Base-by-base conservation (phyloP, 345 rosid species). In the Eucalyptus erythrocorys region DNA sequence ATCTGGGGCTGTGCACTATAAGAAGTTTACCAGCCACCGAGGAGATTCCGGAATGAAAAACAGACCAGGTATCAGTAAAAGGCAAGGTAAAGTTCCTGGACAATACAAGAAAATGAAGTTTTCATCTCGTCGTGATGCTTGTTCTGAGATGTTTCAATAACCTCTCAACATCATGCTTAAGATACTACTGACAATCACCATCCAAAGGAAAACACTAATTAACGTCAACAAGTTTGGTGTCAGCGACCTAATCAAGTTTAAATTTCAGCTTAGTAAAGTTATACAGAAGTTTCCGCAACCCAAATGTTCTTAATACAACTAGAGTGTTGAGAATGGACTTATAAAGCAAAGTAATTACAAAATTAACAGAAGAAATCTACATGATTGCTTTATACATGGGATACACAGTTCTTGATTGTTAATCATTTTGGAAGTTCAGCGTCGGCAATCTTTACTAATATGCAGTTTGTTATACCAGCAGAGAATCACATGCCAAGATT, bases 11-110 rank as follows among this genome's bases (percentile, higher is more conserved):
- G 15, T 21, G 47, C 30, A 22, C 47, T 21, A 40, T 40, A 76
- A 76, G 84, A 76, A 76, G 47, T 91, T 88, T 94, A 97, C 99
- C 98, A 98, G 96, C 99, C 99, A 98, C 50, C 99, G 94, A 90
- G 99, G 99, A 87, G 99, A 98, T 91, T 98, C 99, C 1, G 99
- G 99, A 89, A 98, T 93, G 94, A 98, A 98, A 92, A 97, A 98
- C 80, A 98, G 95, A 86, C 97, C 99, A 85, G 99, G 98, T 88
- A 98, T 97, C 95, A 98, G 90, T 88, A 96, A 47, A 51, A 92
- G 90, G 90, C 99, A 95, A 6, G 99, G 99, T 91, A 98, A 88
- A 92, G 93, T 86, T 91, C 99, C 99, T 98, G 95, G 51, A 91
- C 61, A 89, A 86, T 47, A 87, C 76, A 88, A 55, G 50, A 47